Conservation (phyloP, 2,329 filamentous ascomycete genomes). For the Pseudogymnoascus sp. region DNA sequence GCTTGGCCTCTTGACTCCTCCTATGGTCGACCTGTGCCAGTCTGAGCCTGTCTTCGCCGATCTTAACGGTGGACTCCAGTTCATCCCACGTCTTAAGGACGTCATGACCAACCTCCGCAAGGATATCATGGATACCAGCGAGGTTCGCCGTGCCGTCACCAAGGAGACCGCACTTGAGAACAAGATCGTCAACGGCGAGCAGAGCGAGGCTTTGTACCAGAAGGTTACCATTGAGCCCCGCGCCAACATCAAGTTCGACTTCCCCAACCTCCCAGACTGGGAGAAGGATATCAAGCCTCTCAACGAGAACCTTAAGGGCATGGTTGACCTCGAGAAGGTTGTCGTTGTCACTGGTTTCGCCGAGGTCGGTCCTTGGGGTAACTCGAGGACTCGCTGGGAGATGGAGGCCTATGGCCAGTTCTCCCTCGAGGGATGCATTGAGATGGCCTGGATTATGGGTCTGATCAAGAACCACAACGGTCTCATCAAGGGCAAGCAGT, state of each 20-base stretch:
- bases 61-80: constrained; percentile 94
- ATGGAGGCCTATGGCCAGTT: constrained; percentile 98
- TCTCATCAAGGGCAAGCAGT: constrained; percentile 88
- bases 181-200: constrained; percentile 91
- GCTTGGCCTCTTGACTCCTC: constrained; percentile 88
- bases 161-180: constrained; percentile 96
- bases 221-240: constrained; percentile 88
- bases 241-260: constrained; percentile 97
- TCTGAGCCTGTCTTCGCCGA: constrained; percentile 93
- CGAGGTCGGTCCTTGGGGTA: constrained; percentile 96
- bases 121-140: constrained; percentile 90
- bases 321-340: constrained; percentile 98
- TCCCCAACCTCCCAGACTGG: constrained; percentile 87
- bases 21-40: constrained; percentile 93
- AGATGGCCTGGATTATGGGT: constrained; percentile 99
- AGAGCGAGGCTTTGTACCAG: constrained; percentile 87
- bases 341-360: constrained; percentile 96
- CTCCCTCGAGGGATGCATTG: constrained; percentile 93
- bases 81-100: constrained; percentile 91
- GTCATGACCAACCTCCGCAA: constrained; percentile 90
- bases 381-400: constrained; percentile 96
- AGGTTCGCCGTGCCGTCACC: constrained; percentile 85
- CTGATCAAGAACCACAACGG: constrained; percentile 99
- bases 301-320: constrained; percentile 83
- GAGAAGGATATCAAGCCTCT: constrained; percentile 83